Conservation (phyloP, 805 yeast genomes). For the Kodamaea nitidulidarum region DNA sequence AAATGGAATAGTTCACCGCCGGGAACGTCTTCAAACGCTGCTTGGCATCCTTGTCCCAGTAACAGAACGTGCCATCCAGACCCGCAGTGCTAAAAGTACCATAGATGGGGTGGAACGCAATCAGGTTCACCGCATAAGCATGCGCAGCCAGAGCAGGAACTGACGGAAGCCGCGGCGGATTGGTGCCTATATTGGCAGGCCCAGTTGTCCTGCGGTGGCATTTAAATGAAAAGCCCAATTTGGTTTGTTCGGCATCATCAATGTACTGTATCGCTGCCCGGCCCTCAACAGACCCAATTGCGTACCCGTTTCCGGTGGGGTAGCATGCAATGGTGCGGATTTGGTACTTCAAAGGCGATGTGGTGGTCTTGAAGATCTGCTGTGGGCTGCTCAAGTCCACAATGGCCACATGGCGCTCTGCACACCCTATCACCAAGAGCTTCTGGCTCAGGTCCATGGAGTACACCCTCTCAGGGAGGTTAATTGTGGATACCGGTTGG, state of each 20-base stretch:
- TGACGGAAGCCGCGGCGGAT: slow-evolving; percentile 20
- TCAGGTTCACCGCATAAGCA: slow-evolving; percentile 75
- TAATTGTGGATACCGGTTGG: slow-evolving; percentile 74
- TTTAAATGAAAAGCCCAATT: slow-evolving; percentile 81
- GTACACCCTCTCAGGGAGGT: slow-evolving; percentile 87
- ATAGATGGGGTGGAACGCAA: slow-evolving; percentile 80
- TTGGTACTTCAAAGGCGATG: slow-evolving; percentile 85
- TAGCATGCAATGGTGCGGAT: slow-evolving; percentile 79
- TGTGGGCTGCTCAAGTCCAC: slow-evolving; percentile 83
- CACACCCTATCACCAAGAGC: slow-evolving; percentile 88
- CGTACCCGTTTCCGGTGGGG: slow-evolving; percentile 90
- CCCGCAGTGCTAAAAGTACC: slow-evolving; percentile 96
- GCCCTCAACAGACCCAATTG: slow-evolving; percentile 91
- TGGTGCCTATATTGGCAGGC: slow-evolving; percentile 35
- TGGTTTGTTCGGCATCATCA: slow-evolving; percentile 72
- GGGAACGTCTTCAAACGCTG: slow-evolving; percentile 84
- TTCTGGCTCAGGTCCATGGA: slow-evolving; percentile 81
- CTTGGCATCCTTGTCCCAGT: slow-evolving; percentile 94
- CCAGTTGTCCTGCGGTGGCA: slow-evolving; percentile 77
- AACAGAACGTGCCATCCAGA: slow-evolving; percentile 86
- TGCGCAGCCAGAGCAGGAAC: slow-evolving; percentile 44
- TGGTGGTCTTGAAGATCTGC: slow-evolving; percentile 64
- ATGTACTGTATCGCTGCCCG: slow-evolving; percentile 92
- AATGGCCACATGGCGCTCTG: slow-evolving; percentile 76
- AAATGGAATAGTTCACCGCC: slow-evolving; percentile 58